Conservation (phyloP, 2,329 filamentous ascomycete genomes). For the Microcyclospora pomicola region DNA sequence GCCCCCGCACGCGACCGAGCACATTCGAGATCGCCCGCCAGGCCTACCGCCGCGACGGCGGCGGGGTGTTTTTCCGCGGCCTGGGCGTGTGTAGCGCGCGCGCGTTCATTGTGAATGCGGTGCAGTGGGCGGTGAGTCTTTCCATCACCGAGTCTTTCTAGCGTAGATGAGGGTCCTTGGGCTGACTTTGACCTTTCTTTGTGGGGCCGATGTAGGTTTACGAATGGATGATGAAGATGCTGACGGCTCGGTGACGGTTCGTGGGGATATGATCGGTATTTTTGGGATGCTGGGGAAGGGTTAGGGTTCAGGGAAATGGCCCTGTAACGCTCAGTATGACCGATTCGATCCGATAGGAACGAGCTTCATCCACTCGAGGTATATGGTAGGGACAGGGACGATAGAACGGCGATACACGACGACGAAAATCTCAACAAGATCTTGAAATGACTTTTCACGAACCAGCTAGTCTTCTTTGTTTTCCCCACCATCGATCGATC, state of each 20-base stretch:
- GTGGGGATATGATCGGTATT: no score
- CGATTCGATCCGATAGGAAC: no score
- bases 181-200: not conserved
- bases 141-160: not conserved
- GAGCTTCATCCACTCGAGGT: no score
- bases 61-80: conserved; percentile 67
- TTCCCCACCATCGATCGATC: no score
- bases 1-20: conserved; percentile 24
- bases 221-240: conserved; percentile 62
- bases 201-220: conserved; percentile 35
- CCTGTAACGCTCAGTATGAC: no score
- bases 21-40: conserved; percentile 51
- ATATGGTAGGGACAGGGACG: no score
- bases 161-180: not conserved
- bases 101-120: conserved; percentile 86
- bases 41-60: conserved; percentile 57
- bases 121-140: conserved; percentile 62
- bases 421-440: no score
- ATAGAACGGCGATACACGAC: no score
- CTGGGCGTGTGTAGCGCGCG: conserved; percentile 69
- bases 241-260: conserved; percentile 8
- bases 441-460: no score
- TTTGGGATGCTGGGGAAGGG: no score
- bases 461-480: no score
- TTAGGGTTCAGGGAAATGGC: no score